A percentile compares a stretch with the other conserved stretches of the same genome.
phyloP scores from a whole-genome alignment of 2,329 filamentous ascomycete species.

The Rhinocladiella similis region DNA sequence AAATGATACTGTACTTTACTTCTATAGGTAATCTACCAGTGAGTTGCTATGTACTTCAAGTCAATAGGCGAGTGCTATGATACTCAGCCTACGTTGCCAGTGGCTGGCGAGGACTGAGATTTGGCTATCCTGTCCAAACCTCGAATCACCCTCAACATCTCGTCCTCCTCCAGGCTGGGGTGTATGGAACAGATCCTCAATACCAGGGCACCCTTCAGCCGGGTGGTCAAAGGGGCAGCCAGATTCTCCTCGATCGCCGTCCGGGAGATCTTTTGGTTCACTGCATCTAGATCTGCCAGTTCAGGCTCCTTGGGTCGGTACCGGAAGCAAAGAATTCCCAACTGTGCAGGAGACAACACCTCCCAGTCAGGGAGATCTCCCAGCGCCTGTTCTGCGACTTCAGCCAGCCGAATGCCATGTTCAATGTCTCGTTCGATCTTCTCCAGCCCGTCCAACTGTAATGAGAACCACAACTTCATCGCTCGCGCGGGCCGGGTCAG shows the following conservation, averaged over 20 bases:
- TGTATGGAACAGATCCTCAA: neutral
- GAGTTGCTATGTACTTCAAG: too few relatives aligned
- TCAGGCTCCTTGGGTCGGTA: neutral
- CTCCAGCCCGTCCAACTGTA: constrained; percentile 24
- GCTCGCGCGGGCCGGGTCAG: constrained; percentile 28
- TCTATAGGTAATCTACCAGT: too few relatives aligned
- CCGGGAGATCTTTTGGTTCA: neutral
- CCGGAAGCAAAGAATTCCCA: constrained; percentile 22
- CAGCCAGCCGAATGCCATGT: constrained; percentile 17
- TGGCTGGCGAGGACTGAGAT: too few relatives aligned
- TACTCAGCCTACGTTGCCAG: too few relatives aligned
- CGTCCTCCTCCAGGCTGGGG: neutral
- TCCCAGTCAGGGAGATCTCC: constrained; percentile 7
- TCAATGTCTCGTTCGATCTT: constrained; percentile 26
- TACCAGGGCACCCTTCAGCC: neutral
- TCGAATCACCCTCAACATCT: neutral
- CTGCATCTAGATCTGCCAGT: neutral
- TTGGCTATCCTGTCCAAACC: neutral
- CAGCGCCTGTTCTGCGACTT: neutral
- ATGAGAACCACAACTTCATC: constrained; percentile 30
- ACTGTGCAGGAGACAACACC: constrained; percentile 3
- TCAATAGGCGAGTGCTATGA: too few relatives aligned
- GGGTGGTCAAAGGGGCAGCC: neutral
- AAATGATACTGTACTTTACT: too few relatives aligned
- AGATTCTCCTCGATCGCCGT: neutral